Conservation (phyloP, 345 rosid species). For the Mangifera indica region DNA sequence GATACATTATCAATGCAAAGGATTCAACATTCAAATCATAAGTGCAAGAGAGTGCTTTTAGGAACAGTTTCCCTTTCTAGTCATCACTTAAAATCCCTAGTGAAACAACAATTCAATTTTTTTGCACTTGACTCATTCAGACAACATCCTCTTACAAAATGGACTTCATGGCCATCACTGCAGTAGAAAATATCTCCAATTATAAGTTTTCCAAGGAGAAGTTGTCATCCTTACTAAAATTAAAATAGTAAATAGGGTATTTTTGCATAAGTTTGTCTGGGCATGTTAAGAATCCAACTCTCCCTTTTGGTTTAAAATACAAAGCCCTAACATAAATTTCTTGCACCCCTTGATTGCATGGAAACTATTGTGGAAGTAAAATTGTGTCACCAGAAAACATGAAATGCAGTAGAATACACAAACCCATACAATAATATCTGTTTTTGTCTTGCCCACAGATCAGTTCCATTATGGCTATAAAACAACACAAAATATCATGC, state of each 20-base stretch:
- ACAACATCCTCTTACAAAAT: no score
- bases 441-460: no score
- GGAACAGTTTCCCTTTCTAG: not conserved
- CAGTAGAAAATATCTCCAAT: not conserved
- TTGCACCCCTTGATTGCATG: not conserved
- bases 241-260: not conserved
- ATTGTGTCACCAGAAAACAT: not conserved
- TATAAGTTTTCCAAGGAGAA: not conserved
- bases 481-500: not conserved
- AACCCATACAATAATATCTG: not conserved
- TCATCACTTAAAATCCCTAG: not conserved
- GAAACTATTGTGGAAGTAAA: not conserved
- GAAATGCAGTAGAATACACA: not conserved
- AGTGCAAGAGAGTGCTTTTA: not conserved
- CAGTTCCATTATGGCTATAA: not conserved
- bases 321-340: not conserved
- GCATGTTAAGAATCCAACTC: not conserved
- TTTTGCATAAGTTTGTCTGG: no score
- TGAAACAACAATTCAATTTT: not conserved
- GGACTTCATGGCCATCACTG: not conserved
- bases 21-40: not conserved
- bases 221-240: not conserved
- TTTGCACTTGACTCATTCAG: not conserved
- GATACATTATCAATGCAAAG: not conserved
- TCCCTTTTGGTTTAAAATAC: not conserved